Percentiles rank a stretch among this genome's conserved stretches.
These are phyloP conservation scores for Carpinus viminea DNA, from an alignment of 306 rosid genomes.

Conservation along the genomic window DNA sequence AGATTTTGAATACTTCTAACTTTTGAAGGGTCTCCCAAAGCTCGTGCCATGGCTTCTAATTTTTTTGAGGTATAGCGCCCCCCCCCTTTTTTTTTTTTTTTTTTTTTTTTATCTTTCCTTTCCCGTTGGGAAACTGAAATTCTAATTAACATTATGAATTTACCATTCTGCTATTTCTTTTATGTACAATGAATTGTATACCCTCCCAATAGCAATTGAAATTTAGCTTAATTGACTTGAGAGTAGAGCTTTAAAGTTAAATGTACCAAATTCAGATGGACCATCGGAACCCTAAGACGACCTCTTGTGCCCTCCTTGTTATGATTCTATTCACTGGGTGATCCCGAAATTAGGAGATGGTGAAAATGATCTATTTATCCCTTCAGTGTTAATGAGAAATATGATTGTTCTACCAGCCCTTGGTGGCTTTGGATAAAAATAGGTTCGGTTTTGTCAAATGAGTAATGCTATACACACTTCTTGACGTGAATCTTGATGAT, in stretches of 20 bases:
- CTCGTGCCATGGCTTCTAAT: neutral
- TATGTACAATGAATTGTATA: neutral
- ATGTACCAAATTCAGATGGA: neutral
- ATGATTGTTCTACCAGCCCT: neutral
- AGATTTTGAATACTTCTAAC: constrained; percentile 14
- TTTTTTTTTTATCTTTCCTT: neutral
- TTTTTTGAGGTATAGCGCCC: neutral
- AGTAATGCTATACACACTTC: too few relatives aligned
- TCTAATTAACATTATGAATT: neutral
- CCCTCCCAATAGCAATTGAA: neutral
- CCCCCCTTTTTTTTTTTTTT: neutral
- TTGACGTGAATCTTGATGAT: too few relatives aligned
- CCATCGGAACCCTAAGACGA: neutral
- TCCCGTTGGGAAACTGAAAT: neutral
- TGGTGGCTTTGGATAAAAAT: too few relatives aligned
- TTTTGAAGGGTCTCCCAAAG: constrained; percentile 2
- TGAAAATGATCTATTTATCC: neutral
- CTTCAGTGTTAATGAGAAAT: neutral
- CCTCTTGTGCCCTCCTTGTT: neutral
- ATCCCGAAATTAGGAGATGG: neutral
- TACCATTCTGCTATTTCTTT: neutral
- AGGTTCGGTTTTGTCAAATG: too few relatives aligned
- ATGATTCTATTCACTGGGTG: neutral
- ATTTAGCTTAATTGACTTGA: neutral
- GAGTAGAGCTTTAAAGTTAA: neutral